Evolutionary conservation across 208 protist species (phyloP), one percentile per base, ranked within the genome.

Genomic region (Trypanosoma brucei): DNA sequence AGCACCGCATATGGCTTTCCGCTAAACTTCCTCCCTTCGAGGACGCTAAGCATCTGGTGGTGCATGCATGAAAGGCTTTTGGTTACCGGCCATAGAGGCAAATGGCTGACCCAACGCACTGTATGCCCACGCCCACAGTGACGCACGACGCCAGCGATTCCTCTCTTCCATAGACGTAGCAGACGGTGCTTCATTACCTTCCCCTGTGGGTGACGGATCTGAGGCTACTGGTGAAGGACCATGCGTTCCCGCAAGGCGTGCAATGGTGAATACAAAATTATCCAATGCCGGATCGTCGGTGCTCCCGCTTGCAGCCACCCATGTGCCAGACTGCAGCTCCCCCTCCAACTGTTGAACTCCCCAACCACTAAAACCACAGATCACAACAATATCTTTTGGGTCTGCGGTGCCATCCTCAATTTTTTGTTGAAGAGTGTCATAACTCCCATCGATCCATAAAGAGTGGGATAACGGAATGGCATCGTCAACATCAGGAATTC

Each of bases 331-430:
- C n/a, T 61, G 42, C 30, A 92, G 42, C 75, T 95, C 88, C 37
- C 86, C 88, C 55, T 79, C 71, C 34, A 95, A 84, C 63, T 92
- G 85, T 11, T 82, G 64, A 2, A 44, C 48, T 30, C 85, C 84
- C 88, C 88, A 95, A 37, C 86, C 86, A 35, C 81, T 77, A 71
- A 88, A 88, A 33, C 88, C 88, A 46, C 81, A 86, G 3, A 95
- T 46, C 30, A 95, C 72, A 8, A 90, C 62, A 59, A 95, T 79
- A 64, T 91, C 81, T 8, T 75, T 69, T 46, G 81, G 62, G 14
- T 65, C 59, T 6, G 76, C 86, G 55, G 73, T 79, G 35, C 69
- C 70, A 7, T 71, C 65, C 2, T 85, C 75, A 13, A 94, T 68
- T 60, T 83, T 87, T 40, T 66, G 59, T 73, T 81, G 68, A 38